Percentiles rank a stretch among this genome's conserved stretches.
These are phyloP conservation scores for Maudiozyma humilis DNA, from an alignment of 1,139 yeast genomes.

Conservation along the genomic window DNA sequence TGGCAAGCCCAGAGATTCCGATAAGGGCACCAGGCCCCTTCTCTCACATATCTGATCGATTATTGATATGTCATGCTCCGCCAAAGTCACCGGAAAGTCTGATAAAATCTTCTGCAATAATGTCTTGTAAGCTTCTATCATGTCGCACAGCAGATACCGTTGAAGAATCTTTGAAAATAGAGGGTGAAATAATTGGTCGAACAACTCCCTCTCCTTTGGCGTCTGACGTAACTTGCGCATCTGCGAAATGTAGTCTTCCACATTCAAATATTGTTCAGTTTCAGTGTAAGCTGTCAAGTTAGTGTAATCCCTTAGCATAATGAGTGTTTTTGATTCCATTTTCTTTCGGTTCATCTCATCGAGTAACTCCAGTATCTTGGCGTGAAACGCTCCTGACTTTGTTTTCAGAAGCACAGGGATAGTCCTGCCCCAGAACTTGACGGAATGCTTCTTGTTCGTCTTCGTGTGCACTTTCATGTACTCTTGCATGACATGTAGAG, in stretches of 20 bases:
- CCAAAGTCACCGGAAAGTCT: slow-evolving; percentile 9
- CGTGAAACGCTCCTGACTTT: slow-evolving; percentile 10
- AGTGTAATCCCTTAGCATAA: slow-evolving; percentile 8
- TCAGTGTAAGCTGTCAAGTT: slow-evolving; percentile 16
- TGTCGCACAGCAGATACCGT: slow-evolving; percentile 8
- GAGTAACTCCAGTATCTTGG: neutral
- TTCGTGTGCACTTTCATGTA: slow-evolving; percentile 8
- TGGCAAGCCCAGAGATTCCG: neutral
- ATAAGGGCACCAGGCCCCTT: slow-evolving; percentile 7
- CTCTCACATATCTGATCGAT: slow-evolving; percentile 13
- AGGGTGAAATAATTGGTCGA: slow-evolving; percentile 9
- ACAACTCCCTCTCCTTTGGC: neutral
- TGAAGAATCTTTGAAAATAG: slow-evolving; percentile 11
- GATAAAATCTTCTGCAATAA: slow-evolving; percentile 7
- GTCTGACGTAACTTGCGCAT: neutral
- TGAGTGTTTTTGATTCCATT: too few relatives aligned
- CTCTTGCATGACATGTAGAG: slow-evolving; percentile 12
- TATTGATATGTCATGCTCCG: slow-evolving; percentile 11
- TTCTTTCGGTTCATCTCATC: neutral
- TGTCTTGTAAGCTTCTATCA: slow-evolving; percentile 10
- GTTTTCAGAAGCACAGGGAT: slow-evolving; percentile 11
- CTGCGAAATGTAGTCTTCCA: slow-evolving; percentile 6
- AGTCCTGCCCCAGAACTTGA: slow-evolving; percentile 15
- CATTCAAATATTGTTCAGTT: slow-evolving; percentile 14
- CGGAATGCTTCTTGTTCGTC: neutral